Conservation (phyloP, 2,329 filamentous ascomycete species). For the Penicillium frequentans region DNA sequence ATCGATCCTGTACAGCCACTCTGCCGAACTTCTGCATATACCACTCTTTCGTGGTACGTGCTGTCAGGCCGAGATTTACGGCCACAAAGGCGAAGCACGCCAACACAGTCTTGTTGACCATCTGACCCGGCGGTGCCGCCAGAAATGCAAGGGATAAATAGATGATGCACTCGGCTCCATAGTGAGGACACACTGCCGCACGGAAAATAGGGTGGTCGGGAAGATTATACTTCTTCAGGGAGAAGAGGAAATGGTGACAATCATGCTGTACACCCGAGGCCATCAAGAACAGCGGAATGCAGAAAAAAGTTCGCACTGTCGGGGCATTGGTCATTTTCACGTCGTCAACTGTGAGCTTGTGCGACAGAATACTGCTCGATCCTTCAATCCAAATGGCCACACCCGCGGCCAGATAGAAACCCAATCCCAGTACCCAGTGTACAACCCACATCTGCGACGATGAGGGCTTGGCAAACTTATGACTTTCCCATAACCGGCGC, state of each 20-base stretch:
- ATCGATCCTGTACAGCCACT: slow-evolving; percentile 61
- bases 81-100: slow-evolving; percentile 71
- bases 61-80: slow-evolving; percentile 79
- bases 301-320: slow-evolving; percentile 54
- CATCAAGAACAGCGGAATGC: slow-evolving; percentile 64
- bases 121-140: slow-evolving; percentile 65
- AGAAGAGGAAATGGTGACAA: slow-evolving; percentile 69
- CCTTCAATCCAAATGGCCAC: slow-evolving; percentile 84
- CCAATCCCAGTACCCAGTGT: slow-evolving; percentile 76
- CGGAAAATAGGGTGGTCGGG: slow-evolving; percentile 72
- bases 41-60: slow-evolving; percentile 75
- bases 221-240: slow-evolving; percentile 78
- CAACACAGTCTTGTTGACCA: slow-evolving; percentile 72
- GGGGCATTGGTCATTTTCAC: slow-evolving; percentile 41
- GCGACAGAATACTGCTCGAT: slow-evolving; percentile 50
- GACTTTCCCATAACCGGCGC: slow-evolving; percentile 75
- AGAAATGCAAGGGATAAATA: slow-evolving; percentile 76
- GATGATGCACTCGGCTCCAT: slow-evolving; percentile 81
- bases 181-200: slow-evolving; percentile 80
- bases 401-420: slow-evolving; percentile 73
- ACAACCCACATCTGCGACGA: slow-evolving; percentile 79
- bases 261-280: slow-evolving; percentile 73
- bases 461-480: slow-evolving; percentile 64
- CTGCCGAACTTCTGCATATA: slow-evolving; percentile 73
- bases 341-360: slow-evolving; percentile 31